Percentiles rank a stretch among this genome's conserved stretches.
Conservation (phyloP, 2,329 filamentous ascomycete species). For the Cercospora sp. region DNA sequence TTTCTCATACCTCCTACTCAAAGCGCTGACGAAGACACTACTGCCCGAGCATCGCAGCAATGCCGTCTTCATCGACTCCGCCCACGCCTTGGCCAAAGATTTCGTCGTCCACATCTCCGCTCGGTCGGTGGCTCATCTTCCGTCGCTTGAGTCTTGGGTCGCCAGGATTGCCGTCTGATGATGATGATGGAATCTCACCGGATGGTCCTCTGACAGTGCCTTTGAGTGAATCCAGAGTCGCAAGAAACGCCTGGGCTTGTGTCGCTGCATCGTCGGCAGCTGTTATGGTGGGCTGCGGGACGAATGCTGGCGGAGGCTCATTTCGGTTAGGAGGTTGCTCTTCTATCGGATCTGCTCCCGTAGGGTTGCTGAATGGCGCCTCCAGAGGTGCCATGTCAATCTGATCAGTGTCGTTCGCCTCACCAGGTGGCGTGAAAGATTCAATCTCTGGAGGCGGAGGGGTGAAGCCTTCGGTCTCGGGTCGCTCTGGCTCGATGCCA, state of each 20-base stretch:
- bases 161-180: constrained; percentile 19
- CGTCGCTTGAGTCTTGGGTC: constrained; percentile 42
- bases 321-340: constrained; percentile 35
- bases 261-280: constrained; percentile 16
- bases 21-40: not conserved
- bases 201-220: constrained; percentile 32
- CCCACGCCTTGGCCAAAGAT: constrained; percentile 34
- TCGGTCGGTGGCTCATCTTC: constrained; percentile 37
- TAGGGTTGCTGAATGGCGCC: constrained; percentile 41
- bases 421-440: constrained; percentile 70
- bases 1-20: not conserved
- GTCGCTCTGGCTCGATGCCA: constrained; percentile 33
- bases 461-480: constrained; percentile 52
- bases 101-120: constrained; percentile 34
- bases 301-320: constrained; percentile 35
- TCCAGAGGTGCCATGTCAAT: constrained; percentile 17
- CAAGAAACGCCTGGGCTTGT: constrained; percentile 33
- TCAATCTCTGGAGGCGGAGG: constrained; percentile 79
- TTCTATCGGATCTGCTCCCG: constrained; percentile 41
- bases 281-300: constrained; percentile 30
- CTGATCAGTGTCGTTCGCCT: constrained; percentile 32
- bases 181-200: constrained; percentile 25
- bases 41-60: constrained; percentile 36
- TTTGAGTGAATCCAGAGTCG: constrained; percentile 30
- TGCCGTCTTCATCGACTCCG: constrained; percentile 39